Evolutionary conservation across 2,329 filamentous ascomycete species (phyloP), one percentile per base, ranked within the genome.

Genomic region (Tolypocladium amazonense): DNA sequence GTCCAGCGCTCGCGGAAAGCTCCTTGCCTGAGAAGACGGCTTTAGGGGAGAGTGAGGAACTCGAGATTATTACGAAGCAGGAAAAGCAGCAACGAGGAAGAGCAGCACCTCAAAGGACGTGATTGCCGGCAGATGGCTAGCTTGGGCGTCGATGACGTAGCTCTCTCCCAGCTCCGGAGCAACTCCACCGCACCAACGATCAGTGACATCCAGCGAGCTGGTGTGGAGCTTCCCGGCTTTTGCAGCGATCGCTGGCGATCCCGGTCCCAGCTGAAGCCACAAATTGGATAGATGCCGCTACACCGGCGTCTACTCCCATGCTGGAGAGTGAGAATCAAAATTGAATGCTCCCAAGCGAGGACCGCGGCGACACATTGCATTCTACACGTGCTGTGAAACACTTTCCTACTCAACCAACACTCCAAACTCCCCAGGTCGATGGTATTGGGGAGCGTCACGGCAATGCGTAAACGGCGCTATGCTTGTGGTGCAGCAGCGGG

Each of bases 391-490:
- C n/a, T n/a, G n/a, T n/a, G n/a, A n/a, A n/a, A n/a, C n/a, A n/a
- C n/a, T n/a, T n/a, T n/a, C n/a, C n/a, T n/a, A n/a, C n/a, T n/a
- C n/a, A n/a, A n/a, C n/a, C n/a, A n/a, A n/a, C n/a, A n/a, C n/a
- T n/a, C n/a, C n/a, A 8, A 35, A 35, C 6, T 9, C 6, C 7
- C 33, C 33, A 35, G 7, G 33, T 35, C 33, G 6, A 35, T 35
- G 33, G 33, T 43, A n/a, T n/a, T 47, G 45, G 30, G 30, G 30
- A 33, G 47, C 56, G 47, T 27, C 59, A 25, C 41, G 11, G 27
- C 14, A 57, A 52, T 58, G 59, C 60, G 60, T 61, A 61, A n/a
- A 58, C 58, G 60, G 58, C 60, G 43, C 43, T 25, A 23, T n/a
- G 39, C 3, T 41, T 11, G 20, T 6, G 11, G 41, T 4, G 43